phyloP scores from a whole-genome alignment of 768 basidiomycete genomes.

The Panus rudis region DNA sequence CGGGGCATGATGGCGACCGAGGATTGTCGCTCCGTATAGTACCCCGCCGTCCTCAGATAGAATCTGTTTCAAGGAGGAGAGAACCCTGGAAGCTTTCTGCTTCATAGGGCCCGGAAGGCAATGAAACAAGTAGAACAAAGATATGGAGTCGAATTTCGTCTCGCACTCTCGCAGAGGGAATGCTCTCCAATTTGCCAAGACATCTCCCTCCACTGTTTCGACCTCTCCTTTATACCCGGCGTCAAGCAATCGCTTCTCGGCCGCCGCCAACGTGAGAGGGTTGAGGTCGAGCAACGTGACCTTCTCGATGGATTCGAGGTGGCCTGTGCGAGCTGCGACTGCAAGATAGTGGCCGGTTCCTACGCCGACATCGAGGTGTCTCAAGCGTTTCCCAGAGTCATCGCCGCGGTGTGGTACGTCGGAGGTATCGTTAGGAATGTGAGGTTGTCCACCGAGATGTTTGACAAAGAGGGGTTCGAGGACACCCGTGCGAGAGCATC shows the following conservation, averaged over 20 bases:
- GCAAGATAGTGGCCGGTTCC: constrained; percentile 16
- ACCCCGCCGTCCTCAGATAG: constrained; percentile 10
- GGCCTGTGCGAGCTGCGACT: background rate
- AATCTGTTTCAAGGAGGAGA: constrained; percentile 2
- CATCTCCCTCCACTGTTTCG: constrained; percentile 7
- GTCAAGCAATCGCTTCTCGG: constrained; percentile 4
- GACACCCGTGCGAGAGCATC: constrained; percentile 4
- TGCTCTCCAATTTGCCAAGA: constrained; percentile 12
- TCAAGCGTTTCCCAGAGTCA: too few relatives aligned
- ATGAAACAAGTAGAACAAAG: constrained; percentile 17
- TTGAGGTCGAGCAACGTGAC: constrained; percentile 14
- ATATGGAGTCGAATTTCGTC: constrained; percentile 10
- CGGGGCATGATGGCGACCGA: constrained; percentile 7
- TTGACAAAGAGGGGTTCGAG: constrained; percentile 14
- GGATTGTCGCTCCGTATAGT: constrained; percentile 16
- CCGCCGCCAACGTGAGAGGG: constrained; percentile 8
- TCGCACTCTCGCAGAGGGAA: constrained; percentile 9
- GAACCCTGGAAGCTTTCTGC: constrained; percentile 10
- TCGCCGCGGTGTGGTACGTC: too few relatives aligned
- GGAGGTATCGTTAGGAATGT: too few relatives aligned
- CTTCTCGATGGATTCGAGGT: constrained; percentile 3
- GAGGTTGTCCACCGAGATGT: constrained; percentile 6
- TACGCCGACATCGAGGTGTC: constrained; percentile 11
- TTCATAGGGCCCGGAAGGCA: constrained; percentile 14
- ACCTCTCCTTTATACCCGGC: constrained; percentile 11